A percentile compares a stretch with the other conserved stretches of the same genome.
Conservation (phyloP, 768 basidiomycete genomes). For the Antrodiella citrinella region DNA sequence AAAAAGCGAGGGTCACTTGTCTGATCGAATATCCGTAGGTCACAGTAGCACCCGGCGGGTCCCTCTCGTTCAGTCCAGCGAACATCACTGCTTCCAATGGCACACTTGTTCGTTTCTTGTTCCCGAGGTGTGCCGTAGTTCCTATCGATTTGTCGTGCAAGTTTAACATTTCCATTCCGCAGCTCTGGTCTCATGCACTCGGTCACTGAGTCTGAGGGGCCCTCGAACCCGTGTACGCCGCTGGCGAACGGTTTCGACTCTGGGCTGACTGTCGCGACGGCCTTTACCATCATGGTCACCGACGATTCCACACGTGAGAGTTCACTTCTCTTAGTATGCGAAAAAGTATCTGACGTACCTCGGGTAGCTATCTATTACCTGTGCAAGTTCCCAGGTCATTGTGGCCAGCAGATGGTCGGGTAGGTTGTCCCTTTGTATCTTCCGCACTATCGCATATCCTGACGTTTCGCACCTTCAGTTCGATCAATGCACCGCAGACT, state of each 20-base stretch:
- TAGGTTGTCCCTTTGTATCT: constrained; percentile 12
- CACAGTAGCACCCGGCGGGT: constrained; percentile 31
- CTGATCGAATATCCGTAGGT: no score
- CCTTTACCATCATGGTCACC: constrained; percentile 41
- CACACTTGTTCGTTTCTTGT: constrained; percentile 46
- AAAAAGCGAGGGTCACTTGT: no score
- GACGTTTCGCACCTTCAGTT: constrained; percentile 4
- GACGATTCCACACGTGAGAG: not conserved
- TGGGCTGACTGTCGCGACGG: constrained; percentile 29
- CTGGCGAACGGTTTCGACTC: constrained; percentile 47
- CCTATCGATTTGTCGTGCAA: not conserved
- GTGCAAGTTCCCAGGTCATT: constrained; percentile 40
- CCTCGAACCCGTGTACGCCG: constrained; percentile 26
- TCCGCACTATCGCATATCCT: no score
- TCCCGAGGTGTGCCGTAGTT: constrained; percentile 36
- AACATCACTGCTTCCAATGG: constrained; percentile 41
- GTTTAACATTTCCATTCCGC: not conserved
- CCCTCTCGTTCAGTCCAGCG: constrained; percentile 35
- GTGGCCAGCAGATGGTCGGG: constrained; percentile 40
- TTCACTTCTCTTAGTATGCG: not conserved
- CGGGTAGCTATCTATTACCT: constrained; percentile 50
- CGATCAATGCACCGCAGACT: constrained; percentile 37
- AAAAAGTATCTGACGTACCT: not conserved
- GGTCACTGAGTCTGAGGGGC: constrained; percentile 25
- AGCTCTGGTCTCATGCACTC: constrained; percentile 13